phyloP scores from a whole-genome alignment of 805 yeast genomes.

The Blastobotrys muscicola region DNA sequence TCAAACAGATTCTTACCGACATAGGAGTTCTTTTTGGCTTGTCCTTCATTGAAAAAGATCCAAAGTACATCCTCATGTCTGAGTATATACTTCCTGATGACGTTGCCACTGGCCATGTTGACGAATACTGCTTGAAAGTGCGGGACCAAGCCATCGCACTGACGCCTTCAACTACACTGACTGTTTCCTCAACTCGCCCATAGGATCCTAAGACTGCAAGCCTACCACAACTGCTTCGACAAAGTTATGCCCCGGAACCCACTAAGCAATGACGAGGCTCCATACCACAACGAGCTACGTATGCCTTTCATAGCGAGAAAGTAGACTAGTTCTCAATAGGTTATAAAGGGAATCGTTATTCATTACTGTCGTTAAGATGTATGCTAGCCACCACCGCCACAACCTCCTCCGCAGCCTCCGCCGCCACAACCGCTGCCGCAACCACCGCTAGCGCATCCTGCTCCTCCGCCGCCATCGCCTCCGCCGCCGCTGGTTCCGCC shows the following conservation, averaged over 20 bases:
- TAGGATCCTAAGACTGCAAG: slow-evolving; percentile 78
- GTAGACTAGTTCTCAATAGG: too few relatives aligned
- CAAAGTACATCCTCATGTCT: slow-evolving; percentile 62
- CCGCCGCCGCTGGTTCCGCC: too few relatives aligned
- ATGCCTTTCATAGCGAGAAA: too few relatives aligned
- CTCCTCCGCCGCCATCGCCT: too few relatives aligned
- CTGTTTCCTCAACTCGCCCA: slow-evolving; percentile 68
- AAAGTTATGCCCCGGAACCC: slow-evolving; percentile 46
- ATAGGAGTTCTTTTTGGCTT: slow-evolving; percentile 57
- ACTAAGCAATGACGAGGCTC: slow-evolving; percentile 41
- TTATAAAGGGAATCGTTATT: too few relatives aligned
- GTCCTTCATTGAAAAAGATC: slow-evolving; percentile 56
- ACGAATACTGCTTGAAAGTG: slow-evolving; percentile 38
- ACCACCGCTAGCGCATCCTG: too few relatives aligned
- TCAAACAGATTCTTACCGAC: slow-evolving; percentile 41
- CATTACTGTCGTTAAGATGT: too few relatives aligned
- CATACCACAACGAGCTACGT: slow-evolving; percentile 40
- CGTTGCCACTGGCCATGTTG: slow-evolving; percentile 38
- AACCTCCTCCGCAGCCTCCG: too few relatives aligned
- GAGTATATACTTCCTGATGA: slow-evolving; percentile 44
- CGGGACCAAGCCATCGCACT: slow-evolving; percentile 67
- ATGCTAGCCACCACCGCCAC: too few relatives aligned
- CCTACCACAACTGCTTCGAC: slow-evolving; percentile 65
- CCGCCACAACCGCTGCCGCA: too few relatives aligned
- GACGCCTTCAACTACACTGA: slow-evolving; percentile 80